A percentile compares a stretch with the other conserved stretches of the same genome.
These are phyloP conservation scores for Claviceps monticola DNA, from an alignment of 2,329 filamentous ascomycete genomes.

Conservation along the genomic window DNA sequence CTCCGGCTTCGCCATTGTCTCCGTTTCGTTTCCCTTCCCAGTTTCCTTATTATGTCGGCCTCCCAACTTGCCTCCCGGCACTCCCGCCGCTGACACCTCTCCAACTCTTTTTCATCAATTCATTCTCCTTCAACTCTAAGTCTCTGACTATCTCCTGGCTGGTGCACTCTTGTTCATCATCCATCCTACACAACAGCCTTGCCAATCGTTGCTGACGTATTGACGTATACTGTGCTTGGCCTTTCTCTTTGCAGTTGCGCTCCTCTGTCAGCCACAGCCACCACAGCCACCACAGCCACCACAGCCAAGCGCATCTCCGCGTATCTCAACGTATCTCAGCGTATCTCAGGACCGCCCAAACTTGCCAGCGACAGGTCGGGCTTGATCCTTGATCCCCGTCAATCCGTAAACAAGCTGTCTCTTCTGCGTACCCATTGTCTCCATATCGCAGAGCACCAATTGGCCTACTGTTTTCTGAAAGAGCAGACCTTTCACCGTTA, in stretches of 20 bases:
- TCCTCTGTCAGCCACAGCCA: background rate
- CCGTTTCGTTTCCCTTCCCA: background rate
- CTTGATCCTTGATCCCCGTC: background rate
- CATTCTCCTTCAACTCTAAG: no score
- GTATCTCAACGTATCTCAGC: background rate
- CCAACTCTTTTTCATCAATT: background rate
- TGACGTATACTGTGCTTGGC: no score
- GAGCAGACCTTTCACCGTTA: background rate
- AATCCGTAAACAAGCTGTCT: background rate
- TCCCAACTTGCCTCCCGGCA: background rate
- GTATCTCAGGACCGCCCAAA: background rate
- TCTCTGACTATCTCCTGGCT: no score
- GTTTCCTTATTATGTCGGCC: slow-evolving; percentile 4
- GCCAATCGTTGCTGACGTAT: no score
- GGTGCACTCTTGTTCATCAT: no score
- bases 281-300: background rate
- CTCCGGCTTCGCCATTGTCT: background rate
- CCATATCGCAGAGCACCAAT: background rate
- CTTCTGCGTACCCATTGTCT: background rate
- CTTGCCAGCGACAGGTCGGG: background rate
- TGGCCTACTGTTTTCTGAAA: background rate
- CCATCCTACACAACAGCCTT: no score
- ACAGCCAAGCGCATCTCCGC: background rate
- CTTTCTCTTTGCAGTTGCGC: no score
- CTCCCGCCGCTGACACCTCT: background rate